Evolutionary conservation across 306 rosid species (phyloP).

Genomic region (Trifolium dubium): DNA sequence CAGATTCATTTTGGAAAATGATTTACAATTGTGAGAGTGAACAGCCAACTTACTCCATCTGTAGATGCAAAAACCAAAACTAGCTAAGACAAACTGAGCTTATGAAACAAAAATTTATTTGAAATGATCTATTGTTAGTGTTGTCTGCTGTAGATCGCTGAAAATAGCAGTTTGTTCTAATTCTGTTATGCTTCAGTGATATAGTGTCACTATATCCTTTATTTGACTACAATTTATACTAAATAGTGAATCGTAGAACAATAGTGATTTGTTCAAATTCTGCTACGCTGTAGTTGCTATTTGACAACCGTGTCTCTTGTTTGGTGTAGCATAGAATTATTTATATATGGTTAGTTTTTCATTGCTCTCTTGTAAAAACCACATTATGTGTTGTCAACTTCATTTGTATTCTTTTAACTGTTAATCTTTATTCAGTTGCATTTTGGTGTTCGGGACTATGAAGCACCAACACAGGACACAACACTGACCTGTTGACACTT

Average conservation of each 20-base stretch:
- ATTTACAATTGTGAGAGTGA: neutral
- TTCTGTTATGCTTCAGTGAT: neutral
- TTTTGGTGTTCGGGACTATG: neutral
- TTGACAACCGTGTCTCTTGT: neutral
- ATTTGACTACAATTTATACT: neutral
- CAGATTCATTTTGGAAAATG: slow-evolving; percentile 6
- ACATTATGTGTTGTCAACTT: slow-evolving; percentile 10
- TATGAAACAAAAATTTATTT: slow-evolving; percentile 10
- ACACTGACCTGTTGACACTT: too few species aligned
- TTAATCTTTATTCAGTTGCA: slow-evolving; percentile 18
- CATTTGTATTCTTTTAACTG: neutral
- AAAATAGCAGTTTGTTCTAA: neutral
- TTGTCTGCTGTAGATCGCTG: neutral
- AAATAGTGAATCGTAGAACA: neutral
- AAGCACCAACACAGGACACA: too few species aligned
- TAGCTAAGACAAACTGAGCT: slow-evolving; percentile 1
- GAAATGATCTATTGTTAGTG: slow-evolving; percentile 13
- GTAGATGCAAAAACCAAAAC: slow-evolving; percentile 6
- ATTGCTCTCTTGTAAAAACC: neutral
- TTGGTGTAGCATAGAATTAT: slow-evolving; percentile 24
- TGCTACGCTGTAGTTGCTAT: neutral
- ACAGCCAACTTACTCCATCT: neutral
- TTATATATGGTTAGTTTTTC: slow-evolving; percentile 17
- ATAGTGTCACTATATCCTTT: neutral
- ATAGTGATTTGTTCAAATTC: neutral